phyloP scores from a whole-genome alignment of 768 basidiomycete genomes.

The Sarcodon sp. region DNA sequence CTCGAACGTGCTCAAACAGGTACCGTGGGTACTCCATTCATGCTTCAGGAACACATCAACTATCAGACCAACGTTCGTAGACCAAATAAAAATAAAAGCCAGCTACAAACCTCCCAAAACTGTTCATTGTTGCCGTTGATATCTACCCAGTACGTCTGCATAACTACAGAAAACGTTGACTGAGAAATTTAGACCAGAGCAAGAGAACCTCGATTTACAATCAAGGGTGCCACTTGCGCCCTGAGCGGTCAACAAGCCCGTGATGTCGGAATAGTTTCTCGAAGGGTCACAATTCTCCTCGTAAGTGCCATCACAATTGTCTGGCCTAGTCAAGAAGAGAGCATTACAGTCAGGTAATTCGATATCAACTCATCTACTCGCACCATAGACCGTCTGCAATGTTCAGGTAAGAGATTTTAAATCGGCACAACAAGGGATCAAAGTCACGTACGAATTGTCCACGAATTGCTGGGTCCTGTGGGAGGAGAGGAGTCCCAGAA shows the following conservation, averaged over 20 bases:
- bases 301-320: conserved; percentile 41
- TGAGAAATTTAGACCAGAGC: conserved; percentile 3
- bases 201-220: too few species aligned
- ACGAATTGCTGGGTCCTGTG: too few species aligned
- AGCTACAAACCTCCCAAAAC: conserved; percentile 50
- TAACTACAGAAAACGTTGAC: too few species aligned
- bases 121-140: conserved; percentile 42
- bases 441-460: too few species aligned
- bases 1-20: conserved; percentile 44
- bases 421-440: too few species aligned
- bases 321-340: conserved; percentile 1
- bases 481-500: too few species aligned
- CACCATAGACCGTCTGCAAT: too few species aligned
- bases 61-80: too few species aligned
- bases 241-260: conserved; percentile 32
- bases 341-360: not conserved
- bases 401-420: too few species aligned
- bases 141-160: conserved; percentile 39
- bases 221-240: conserved; percentile 43
- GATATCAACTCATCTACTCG: not conserved
- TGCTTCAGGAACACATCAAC: conserved; percentile 24
- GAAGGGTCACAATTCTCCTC: conserved; percentile 22
- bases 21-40: conserved; percentile 64
- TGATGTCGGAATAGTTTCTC: conserved; percentile 31
- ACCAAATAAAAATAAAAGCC: not conserved